Conservation (phyloP, 768 basidiomycete species). For the Crassisporium funariophilum region DNA sequence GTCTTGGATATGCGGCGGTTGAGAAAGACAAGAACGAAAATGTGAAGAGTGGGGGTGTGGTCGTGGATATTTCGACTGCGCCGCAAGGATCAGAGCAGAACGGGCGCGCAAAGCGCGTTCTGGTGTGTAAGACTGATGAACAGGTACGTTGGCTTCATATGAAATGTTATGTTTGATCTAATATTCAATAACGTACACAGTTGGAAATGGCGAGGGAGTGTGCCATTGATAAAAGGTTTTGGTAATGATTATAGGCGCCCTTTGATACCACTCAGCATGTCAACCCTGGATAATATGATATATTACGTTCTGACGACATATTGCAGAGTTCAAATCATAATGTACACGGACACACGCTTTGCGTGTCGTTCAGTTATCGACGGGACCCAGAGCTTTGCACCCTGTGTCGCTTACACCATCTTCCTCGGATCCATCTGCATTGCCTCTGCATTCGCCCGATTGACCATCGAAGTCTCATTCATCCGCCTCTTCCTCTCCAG, state of each 20-base stretch:
- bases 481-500: conserved; percentile 41
- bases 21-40: conserved; percentile 48
- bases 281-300: background rate
- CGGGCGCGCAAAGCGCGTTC: conserved; percentile 28
- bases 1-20: conserved; percentile 62
- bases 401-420: too few relatives aligned
- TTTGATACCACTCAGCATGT: background rate
- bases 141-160: conserved; percentile 48
- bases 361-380: too few relatives aligned
- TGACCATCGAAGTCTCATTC: conserved; percentile 27
- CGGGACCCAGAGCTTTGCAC: too few relatives aligned
- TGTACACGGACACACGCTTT: too few relatives aligned
- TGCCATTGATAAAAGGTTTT: conserved; percentile 29
- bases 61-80: conserved; percentile 47
- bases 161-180: background rate
- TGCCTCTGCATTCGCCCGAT: conserved; percentile 14
- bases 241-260: conserved; percentile 7
- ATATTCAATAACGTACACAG: conserved; percentile 20
- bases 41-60: conserved; percentile 37
- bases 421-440: too few relatives aligned
- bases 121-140: conserved; percentile 72
- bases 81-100: conserved; percentile 25
- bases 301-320: too few relatives aligned
- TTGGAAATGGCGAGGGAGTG: conserved; percentile 46
- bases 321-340: too few relatives aligned